Conservation (phyloP, 2,329 filamentous ascomycete species). For the Talaromyces sp. region DNA sequence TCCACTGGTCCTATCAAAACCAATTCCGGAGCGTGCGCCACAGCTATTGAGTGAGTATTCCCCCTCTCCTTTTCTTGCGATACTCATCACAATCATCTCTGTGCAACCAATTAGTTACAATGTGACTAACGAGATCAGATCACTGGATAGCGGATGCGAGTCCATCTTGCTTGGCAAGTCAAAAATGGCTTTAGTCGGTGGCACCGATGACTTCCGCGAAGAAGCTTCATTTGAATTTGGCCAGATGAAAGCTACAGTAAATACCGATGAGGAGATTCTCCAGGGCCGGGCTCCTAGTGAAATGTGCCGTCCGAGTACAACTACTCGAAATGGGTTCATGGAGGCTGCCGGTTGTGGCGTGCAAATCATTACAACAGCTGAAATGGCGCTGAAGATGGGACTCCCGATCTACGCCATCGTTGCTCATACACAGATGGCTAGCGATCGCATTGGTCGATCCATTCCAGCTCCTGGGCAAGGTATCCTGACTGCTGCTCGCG, state of each 20-base stretch:
- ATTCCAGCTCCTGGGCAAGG: slow-evolving; percentile 95
- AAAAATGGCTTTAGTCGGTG: slow-evolving; percentile 79
- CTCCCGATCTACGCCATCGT: slow-evolving; percentile 95
- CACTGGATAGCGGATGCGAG: slow-evolving; percentile 83
- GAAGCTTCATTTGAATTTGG: slow-evolving; percentile 99
- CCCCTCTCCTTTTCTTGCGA: not conserved
- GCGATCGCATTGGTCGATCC: slow-evolving; percentile 97
- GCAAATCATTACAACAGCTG: slow-evolving; percentile 96
- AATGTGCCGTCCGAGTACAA: slow-evolving; percentile 97
- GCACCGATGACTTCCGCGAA: slow-evolving; percentile 98
- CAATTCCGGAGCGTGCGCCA: slow-evolving; percentile 94
- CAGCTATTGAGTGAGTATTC: slow-evolving; percentile 72
- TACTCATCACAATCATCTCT: not conserved
- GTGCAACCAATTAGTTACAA: not conserved
- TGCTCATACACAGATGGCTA: slow-evolving; percentile 89
- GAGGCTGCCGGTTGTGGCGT: slow-evolving; percentile 98
- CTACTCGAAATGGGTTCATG: slow-evolving; percentile 97
- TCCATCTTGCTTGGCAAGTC: slow-evolving; percentile 98
- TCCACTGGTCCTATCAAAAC: slow-evolving; percentile 98
- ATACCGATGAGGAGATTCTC: slow-evolving; percentile 90
- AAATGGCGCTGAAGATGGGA: slow-evolving; percentile 95
- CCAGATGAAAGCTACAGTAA: slow-evolving; percentile 99
- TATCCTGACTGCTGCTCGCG: slow-evolving; percentile 91
- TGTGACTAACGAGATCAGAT: not conserved
- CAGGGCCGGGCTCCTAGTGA: slow-evolving; percentile 87